Evolutionary conservation across 768 basidiomycete genomes (phyloP).

Genomic region (Fibroporia radiculosa): DNA sequence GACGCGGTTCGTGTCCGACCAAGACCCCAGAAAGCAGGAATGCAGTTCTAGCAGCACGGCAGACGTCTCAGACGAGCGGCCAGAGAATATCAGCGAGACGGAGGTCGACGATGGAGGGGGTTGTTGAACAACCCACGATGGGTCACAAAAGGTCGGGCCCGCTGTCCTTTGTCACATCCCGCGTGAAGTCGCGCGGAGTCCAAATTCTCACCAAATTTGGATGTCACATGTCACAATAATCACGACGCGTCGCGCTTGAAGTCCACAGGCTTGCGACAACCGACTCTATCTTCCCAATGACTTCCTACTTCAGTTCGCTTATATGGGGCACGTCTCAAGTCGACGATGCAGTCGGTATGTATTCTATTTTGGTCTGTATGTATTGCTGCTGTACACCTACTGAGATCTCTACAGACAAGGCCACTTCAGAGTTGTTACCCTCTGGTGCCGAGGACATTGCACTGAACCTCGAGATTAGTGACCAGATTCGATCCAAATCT

Average conservation of each 20-base stretch:
- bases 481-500: conserved; percentile 90
- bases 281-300: conserved; percentile 31
- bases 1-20: not conserved
- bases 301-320: conserved; percentile 52
- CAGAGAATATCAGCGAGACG: conserved; percentile 12
- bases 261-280: conserved; percentile 3
- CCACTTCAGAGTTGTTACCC: conserved; percentile 86
- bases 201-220: not conserved
- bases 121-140: conserved; percentile 21
- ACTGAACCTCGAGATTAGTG: conserved; percentile 90
- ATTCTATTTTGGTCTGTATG: not conserved
- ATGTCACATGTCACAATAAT: conserved; percentile 8
- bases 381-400: conserved; percentile 4
- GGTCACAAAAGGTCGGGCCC: conserved; percentile 6
- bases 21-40: not conserved
- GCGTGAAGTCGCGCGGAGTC: conserved; percentile 4
- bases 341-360: conserved; percentile 74
- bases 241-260: conserved; percentile 3
- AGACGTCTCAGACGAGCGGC: conserved; percentile 2
- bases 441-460: conserved; percentile 85
- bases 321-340: conserved; percentile 80
- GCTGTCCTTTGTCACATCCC: conserved; percentile 7
- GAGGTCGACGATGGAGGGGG: conserved; percentile 20
- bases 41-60: not conserved
- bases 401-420: conserved; percentile 56